These are phyloP conservation scores for Exserohilum rostratum DNA, from an alignment of 2,329 filamentous ascomycete species.

Conservation along the genomic window DNA sequence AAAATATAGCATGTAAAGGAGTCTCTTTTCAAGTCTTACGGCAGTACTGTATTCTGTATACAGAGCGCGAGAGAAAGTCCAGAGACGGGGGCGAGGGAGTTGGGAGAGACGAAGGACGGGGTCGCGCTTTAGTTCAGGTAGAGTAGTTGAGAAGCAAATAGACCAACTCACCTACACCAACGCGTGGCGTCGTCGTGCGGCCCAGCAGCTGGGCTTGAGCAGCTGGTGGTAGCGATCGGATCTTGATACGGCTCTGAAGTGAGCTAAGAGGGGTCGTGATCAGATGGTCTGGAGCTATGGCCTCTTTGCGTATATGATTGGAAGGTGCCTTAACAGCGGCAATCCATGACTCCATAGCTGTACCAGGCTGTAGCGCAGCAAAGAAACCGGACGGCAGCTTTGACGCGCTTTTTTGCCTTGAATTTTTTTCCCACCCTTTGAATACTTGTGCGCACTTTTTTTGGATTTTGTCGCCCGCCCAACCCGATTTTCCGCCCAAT, in stretches of 20 bases:
- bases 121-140: slow-evolving; percentile 26
- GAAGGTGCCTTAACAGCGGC: slow-evolving; percentile 19
- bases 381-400: slow-evolving; percentile 6
- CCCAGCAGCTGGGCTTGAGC: background rate
- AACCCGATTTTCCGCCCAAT: slow-evolving; percentile 7
- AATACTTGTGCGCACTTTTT: slow-evolving; percentile 9
- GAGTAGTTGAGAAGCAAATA: slow-evolving; percentile 30
- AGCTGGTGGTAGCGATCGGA: slow-evolving; percentile 1
- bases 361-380: slow-evolving; percentile 16
- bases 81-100: slow-evolving; percentile 1
- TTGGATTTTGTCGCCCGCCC: background rate
- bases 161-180: slow-evolving; percentile 21
- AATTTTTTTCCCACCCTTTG: background rate
- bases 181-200: background rate
- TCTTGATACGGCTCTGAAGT: slow-evolving; percentile 2
- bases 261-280: slow-evolving; percentile 11
- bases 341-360: slow-evolving; percentile 21
- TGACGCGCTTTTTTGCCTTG: background rate
- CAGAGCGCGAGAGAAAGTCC: slow-evolving; percentile 7
- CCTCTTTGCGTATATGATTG: slow-evolving; percentile 18
- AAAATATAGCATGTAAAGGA: slow-evolving; percentile 40
- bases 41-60: slow-evolving; percentile 21
- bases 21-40: slow-evolving; percentile 24
- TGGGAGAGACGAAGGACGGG: slow-evolving; percentile 5
- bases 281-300: slow-evolving; percentile 15